Evolutionary conservation across 495 filamentous ascomycete genomes (phyloP).

Genomic region (Chaetomium fimeti): DNA sequence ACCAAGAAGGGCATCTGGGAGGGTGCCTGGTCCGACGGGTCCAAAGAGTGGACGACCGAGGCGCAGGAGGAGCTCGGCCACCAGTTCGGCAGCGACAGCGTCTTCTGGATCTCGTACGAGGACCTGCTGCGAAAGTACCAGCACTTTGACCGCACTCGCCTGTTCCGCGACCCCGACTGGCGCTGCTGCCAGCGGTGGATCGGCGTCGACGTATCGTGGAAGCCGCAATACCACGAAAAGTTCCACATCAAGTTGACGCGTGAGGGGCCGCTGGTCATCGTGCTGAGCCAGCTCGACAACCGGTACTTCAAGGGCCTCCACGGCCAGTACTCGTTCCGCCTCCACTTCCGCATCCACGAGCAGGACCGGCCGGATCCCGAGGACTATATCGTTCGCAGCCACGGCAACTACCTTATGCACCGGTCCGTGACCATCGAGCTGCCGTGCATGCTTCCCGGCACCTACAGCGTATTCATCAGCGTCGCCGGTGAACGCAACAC

Average conservation of each 20-base stretch:
- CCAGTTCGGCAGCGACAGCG: conserved; percentile 86
- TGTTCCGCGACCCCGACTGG: conserved; percentile 79
- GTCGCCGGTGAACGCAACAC: conserved; percentile 65
- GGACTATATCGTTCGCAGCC: conserved; percentile 84
- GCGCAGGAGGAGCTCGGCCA: conserved; percentile 81
- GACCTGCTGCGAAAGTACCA: conserved; percentile 85
- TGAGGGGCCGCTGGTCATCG: conserved; percentile 70
- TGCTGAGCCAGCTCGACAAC: conserved; percentile 82
- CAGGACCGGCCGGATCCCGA: conserved; percentile 66
- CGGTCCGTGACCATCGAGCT: conserved; percentile 52
- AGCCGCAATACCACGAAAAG: conserved; percentile 81
- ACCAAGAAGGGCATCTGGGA: conserved; percentile 70
- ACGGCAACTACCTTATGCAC: conserved; percentile 63
- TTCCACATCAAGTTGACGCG: conserved; percentile 74
- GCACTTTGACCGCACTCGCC: conserved; percentile 81
- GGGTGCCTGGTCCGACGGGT: conserved; percentile 84
- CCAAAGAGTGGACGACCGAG: conserved; percentile 90
- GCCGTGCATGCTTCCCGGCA: conserved; percentile 66
- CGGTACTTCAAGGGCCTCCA: conserved; percentile 82
- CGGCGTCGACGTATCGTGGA: conserved; percentile 82
- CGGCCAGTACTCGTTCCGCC: conserved; percentile 76
- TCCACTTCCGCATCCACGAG: conserved; percentile 84
- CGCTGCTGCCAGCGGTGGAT: conserved; percentile 86
- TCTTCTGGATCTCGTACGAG: conserved; percentile 68
- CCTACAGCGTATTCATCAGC: conserved; percentile 80